These are phyloP conservation scores for Amanita muscaria DNA, from an alignment of 768 basidiomycete genomes.

Conservation along the genomic window DNA sequence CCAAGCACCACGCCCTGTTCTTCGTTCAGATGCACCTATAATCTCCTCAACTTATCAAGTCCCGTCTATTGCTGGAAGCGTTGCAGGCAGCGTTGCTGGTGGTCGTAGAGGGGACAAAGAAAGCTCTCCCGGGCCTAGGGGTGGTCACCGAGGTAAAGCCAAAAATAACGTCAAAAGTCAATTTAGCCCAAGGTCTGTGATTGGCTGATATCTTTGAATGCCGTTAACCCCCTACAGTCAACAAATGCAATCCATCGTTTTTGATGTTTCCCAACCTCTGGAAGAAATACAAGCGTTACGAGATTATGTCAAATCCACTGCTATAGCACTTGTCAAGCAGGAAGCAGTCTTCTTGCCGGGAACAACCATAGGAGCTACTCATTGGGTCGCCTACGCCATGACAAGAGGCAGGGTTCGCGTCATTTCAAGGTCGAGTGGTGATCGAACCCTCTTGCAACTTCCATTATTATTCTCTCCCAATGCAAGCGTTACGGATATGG, in stretches of 20 bases:
- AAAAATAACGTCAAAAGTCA: conserved; percentile 33
- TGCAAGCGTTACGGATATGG: conserved; percentile 77
- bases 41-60: not conserved
- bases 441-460: conserved; percentile 77
- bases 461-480: conserved; percentile 49
- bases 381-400: conserved; percentile 93
- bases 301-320: conserved; percentile 80
- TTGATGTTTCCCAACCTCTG: conserved; percentile 66
- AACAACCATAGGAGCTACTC: conserved; percentile 82
- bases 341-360: conserved; percentile 79
- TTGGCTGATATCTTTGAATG: conserved; percentile 4
- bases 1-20: conserved; percentile 40
- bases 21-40: conserved; percentile 38
- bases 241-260: conserved; percentile 58
- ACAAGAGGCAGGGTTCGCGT: conserved; percentile 83
- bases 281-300: conserved; percentile 69
- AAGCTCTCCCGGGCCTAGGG: conserved; percentile 56
- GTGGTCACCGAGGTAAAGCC: conserved; percentile 29
- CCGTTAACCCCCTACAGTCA: conserved; percentile 27
- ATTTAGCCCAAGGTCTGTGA: conserved; percentile 48
- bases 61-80: conserved; percentile 13
- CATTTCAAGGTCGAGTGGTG: conserved; percentile 82
- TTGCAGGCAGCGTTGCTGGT: conserved; percentile 10
- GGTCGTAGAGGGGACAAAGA: conserved; percentile 54
- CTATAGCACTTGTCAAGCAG: conserved; percentile 82